Evolutionary conservation across 495 filamentous ascomycete genomes (phyloP).

Genomic region (Cudoniella acicularis): DNA sequence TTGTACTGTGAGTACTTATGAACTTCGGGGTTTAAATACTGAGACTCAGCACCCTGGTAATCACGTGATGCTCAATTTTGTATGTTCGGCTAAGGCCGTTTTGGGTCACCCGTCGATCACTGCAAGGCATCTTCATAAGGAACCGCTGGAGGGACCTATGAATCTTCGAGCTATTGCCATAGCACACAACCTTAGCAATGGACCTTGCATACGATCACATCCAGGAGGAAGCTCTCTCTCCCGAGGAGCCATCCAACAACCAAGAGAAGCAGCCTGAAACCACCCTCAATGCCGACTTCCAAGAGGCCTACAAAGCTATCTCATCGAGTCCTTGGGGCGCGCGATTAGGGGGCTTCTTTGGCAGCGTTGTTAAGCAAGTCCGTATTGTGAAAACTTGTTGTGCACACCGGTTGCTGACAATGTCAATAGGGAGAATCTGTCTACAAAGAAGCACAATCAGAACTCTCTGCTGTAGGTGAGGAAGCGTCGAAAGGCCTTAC

Average conservation of each 20-base stretch:
- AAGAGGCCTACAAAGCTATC: constrained; percentile 93
- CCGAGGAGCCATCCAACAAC: constrained; percentile 49
- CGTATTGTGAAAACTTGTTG: constrained; percentile 8
- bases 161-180: background rate
- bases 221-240: constrained; percentile 71
- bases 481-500: constrained; percentile 83
- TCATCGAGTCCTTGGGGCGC: constrained; percentile 88
- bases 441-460: constrained; percentile 78
- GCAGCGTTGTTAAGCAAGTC: constrained; percentile 85
- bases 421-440: constrained; percentile 68
- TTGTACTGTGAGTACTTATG: no score
- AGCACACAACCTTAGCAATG: constrained; percentile 49
- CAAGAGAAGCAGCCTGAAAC: constrained; percentile 37
- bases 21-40: no score
- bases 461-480: constrained; percentile 71
- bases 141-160: background rate
- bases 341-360: constrained; percentile 81
- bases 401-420: background rate
- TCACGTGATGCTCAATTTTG: no score
- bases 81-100: background rate
- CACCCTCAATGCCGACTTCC: constrained; percentile 80
- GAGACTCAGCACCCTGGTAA: no score
- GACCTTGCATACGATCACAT: constrained; percentile 98
- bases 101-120: background rate
- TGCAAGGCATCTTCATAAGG: no score